Conservation (phyloP, 345 rosid genomes). For the Tarenaya hassleriana region DNA sequence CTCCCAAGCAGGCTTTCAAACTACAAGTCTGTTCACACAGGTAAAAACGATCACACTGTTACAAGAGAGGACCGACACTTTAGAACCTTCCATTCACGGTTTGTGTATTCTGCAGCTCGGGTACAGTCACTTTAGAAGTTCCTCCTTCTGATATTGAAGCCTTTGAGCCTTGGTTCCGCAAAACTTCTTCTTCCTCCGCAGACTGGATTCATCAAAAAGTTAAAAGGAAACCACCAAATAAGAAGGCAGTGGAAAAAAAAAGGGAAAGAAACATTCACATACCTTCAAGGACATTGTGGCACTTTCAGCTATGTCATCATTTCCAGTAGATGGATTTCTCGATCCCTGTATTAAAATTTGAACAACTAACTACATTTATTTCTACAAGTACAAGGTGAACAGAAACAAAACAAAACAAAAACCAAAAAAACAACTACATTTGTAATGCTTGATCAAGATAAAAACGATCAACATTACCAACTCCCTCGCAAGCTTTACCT, state of each 20-base stretch:
- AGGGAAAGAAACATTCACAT: slow-evolving; percentile 17
- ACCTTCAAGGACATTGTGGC: slow-evolving; percentile 70
- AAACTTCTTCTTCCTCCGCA: slow-evolving; percentile 59
- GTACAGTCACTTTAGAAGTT: slow-evolving; percentile 33
- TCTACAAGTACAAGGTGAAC: too few species aligned
- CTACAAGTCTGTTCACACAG: background rate
- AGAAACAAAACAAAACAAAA: too few species aligned
- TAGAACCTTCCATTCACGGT: slow-evolving; percentile 79
- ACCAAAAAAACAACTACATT: background rate
- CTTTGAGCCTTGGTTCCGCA: slow-evolving; percentile 34
- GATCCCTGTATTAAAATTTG: slow-evolving; percentile 33
- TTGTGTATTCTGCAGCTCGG: slow-evolving; percentile 32
- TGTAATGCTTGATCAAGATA: background rate
- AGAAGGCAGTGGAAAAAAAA: background rate
- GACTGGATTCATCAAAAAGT: slow-evolving; percentile 44
- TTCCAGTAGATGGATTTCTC: slow-evolving; percentile 36
- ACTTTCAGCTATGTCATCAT: slow-evolving; percentile 59
- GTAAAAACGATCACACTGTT: slow-evolving; percentile 7
- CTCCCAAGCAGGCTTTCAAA: background rate
- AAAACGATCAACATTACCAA: background rate
- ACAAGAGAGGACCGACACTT: slow-evolving; percentile 14
- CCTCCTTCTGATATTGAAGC: slow-evolving; percentile 42
- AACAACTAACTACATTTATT: slow-evolving; percentile 8
- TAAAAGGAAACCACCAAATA: slow-evolving; percentile 15
- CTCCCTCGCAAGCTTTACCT: slow-evolving; percentile 24